Conservation (phyloP, 192 early-diverging fungal species). For the Ambispora gerdemannii region DNA sequence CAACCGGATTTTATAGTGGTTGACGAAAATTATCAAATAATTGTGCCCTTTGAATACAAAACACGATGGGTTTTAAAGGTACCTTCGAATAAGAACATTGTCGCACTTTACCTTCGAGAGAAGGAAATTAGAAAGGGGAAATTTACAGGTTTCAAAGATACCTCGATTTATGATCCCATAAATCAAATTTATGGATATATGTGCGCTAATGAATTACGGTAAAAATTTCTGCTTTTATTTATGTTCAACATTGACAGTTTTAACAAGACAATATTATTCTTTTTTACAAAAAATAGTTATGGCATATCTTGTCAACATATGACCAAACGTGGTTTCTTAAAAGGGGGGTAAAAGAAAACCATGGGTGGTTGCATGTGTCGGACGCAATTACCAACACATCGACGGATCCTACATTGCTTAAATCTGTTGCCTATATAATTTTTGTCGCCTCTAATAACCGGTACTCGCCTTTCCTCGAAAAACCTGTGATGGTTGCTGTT, state of each 20-base stretch:
- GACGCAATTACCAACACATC: neutral
- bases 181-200: conserved; percentile 1
- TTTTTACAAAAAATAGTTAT: conserved; percentile 13
- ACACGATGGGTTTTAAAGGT: neutral
- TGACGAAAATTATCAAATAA: neutral
- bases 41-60: neutral
- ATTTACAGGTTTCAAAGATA: neutral
- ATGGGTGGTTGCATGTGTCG: neutral
- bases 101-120: neutral
- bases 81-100: neutral
- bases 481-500: neutral
- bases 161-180: neutral
- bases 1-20: conserved; percentile 4
- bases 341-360: neutral
- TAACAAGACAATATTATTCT: neutral
- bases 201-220: conserved; percentile 1
- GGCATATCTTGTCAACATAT: conserved; percentile 31
- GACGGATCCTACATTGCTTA: neutral
- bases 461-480: neutral
- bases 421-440: neutral
- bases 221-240: conserved; percentile 14
- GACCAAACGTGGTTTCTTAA: conserved; percentile 34
- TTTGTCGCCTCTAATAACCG: neutral
- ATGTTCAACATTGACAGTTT: neutral
- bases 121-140: neutral